Evolutionary conservation across 2,329 filamentous ascomycete species (phyloP).

Genomic region (Zymoseptoria tritici): DNA sequence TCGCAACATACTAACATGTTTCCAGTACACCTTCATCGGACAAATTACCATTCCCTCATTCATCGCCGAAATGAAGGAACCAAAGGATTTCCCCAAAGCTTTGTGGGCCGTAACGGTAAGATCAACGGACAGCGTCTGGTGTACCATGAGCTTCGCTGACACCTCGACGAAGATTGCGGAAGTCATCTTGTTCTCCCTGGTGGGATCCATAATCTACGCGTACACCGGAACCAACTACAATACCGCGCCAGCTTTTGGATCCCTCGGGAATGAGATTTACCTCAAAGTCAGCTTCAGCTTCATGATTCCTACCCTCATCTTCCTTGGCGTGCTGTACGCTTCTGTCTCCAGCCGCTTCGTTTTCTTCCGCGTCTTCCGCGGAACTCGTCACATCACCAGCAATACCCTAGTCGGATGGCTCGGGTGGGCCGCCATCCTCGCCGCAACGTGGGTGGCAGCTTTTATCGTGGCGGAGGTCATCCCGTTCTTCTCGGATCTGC

Average conservation of each 20-base stretch:
- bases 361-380: slow-evolving; percentile 81
- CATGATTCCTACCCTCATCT: slow-evolving; percentile 92
- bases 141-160: neutral
- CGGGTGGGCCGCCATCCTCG: slow-evolving; percentile 68
- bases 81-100: slow-evolving; percentile 82
- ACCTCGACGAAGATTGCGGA: slow-evolving; percentile 55
- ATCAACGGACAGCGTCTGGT: neutral
- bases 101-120: slow-evolving; percentile 70
- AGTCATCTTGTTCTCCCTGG: slow-evolving; percentile 74
- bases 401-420: slow-evolving; percentile 79
- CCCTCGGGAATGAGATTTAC: slow-evolving; percentile 63
- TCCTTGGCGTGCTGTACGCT: slow-evolving; percentile 83
- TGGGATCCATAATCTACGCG: slow-evolving; percentile 74
- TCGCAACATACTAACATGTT: too few species aligned
- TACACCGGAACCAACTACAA: slow-evolving; percentile 87
- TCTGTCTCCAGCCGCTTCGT: slow-evolving; percentile 84
- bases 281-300: slow-evolving; percentile 89
- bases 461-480: slow-evolving; percentile 92
- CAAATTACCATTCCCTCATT: slow-evolving; percentile 92
- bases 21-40: slow-evolving; percentile 78
- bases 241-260: slow-evolving; percentile 79
- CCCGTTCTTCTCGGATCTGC: slow-evolving; percentile 75
- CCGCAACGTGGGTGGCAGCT: slow-evolving; percentile 70
- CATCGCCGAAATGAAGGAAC: slow-evolving; percentile 84
- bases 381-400: slow-evolving; percentile 68